Base-by-base conservation (phyloP, 495 filamentous ascomycete genomes). In the Trichocladium antarcticum region DNA sequence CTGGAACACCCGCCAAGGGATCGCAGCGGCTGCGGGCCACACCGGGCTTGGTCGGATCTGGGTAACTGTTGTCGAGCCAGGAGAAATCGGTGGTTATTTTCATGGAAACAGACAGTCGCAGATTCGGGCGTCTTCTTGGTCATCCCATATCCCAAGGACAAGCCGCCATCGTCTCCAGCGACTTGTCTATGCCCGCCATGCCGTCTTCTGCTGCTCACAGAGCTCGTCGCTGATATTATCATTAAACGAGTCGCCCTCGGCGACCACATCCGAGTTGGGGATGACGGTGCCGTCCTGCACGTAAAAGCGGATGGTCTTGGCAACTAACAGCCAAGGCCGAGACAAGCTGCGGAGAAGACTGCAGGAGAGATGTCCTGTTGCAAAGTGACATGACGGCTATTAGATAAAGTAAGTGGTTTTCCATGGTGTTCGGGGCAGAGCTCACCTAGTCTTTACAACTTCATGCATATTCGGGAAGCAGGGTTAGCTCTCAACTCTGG, bases 11-110 rank as follows among this genome's bases (percentile, higher is more conserved):
- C 20, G 73, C 75, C 50, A 57, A 60, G 17, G 69, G 72, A 22
- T 71, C 55, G 58, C 83, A 87, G 29, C 75, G 70, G 37, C 83
- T 82, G 52, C 83, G 78, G 37, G 69, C 68, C 35, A 76, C 71
- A 64, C 83, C 83, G 6, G 79, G 78, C 21, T 58, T 58, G 36
- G 62, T 60, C 5, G 71, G 42, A 37, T 69, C 58, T 0, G 82
- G 83, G 64, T 79, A 84, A 56, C 62, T 67, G 63, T 75, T 76
- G 65, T 86, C 83, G 43, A 87, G 74, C 83, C 83, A 87, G 50
- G n/a, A n/a, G n/a, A n/a, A n/a, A n/a, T n/a, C n/a, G n/a, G n/a
- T n/a, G n/a, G n/a, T n/a, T n/a, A n/a, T n/a, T n/a, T 79, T 71
- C 83, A 85, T 86, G 57, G 77, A 69, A 53, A 73, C 70, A 38